phyloP scores from a whole-genome alignment of 805 yeast species.

The Candida maris region DNA sequence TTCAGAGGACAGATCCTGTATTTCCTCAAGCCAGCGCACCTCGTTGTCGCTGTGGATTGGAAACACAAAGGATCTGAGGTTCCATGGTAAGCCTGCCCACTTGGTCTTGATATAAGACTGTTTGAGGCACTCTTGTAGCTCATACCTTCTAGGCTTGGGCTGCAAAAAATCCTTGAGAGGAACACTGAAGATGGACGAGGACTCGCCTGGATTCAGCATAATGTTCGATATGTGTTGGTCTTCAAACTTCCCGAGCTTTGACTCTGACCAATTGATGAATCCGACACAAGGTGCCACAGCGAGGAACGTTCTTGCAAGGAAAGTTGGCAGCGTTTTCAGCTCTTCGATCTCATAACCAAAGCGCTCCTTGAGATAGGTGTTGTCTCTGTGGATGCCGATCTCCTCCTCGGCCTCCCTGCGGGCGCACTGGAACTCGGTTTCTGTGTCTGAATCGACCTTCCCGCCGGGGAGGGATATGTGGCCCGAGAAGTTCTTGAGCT shows the following conservation, averaged over 20 bases:
- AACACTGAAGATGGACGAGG: slow-evolving; percentile 64
- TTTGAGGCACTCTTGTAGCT: slow-evolving; percentile 32
- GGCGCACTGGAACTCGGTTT: slow-evolving; percentile 68
- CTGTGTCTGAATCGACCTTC: slow-evolving; percentile 67
- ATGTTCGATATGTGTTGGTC: slow-evolving; percentile 33
- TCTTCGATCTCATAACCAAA: slow-evolving; percentile 59
- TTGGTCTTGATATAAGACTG: slow-evolving; percentile 36
- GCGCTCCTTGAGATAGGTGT: slow-evolving; percentile 38
- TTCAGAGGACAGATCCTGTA: slow-evolving; percentile 58
- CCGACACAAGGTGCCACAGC: slow-evolving; percentile 83
- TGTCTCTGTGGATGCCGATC: slow-evolving; percentile 62
- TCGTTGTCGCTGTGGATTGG: slow-evolving; percentile 54
- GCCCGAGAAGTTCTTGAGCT: slow-evolving; percentile 74
- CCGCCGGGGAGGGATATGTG: slow-evolving; percentile 95
- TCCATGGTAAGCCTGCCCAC: slow-evolving; percentile 77
- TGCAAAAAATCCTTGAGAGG: slow-evolving; percentile 59
- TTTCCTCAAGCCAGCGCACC: slow-evolving; percentile 58
- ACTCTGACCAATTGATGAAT: slow-evolving; percentile 44
- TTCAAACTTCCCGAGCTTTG: slow-evolving; percentile 23
- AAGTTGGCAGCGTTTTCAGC: slow-evolving; percentile 66
- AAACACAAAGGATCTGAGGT: slow-evolving; percentile 57
- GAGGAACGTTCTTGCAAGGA: slow-evolving; percentile 73
- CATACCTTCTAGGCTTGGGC: slow-evolving; percentile 28
- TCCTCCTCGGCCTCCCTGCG: slow-evolving; percentile 86
- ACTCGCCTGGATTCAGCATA: slow-evolving; percentile 71